These are phyloP conservation scores for Tricholoma sp. DNA, from an alignment of 768 basidiomycete genomes.

Conservation along the genomic window DNA sequence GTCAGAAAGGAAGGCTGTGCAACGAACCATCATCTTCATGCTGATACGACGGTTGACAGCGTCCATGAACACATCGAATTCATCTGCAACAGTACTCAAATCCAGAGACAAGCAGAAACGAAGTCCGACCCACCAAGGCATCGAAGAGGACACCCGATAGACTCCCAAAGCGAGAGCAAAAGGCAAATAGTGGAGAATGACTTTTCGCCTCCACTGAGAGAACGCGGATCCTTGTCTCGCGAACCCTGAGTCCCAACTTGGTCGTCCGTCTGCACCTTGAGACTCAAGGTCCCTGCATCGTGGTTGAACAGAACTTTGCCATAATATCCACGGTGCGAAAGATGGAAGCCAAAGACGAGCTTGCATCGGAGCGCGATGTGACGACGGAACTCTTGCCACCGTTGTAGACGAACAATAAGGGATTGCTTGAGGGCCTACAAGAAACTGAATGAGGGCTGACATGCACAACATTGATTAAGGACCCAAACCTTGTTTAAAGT, in stretches of 20 bases:
- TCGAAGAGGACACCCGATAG: conserved; percentile 88
- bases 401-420: conserved; percentile 54
- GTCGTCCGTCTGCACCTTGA: conserved; percentile 74
- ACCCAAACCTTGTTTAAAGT: conserved; percentile 58
- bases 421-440: conserved; percentile 62
- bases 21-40: conserved; percentile 91
- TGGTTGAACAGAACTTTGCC: conserved; percentile 91
- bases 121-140: conserved; percentile 62
- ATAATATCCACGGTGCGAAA: conserved; percentile 82
- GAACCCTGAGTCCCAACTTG: conserved; percentile 55
- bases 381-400: conserved; percentile 85
- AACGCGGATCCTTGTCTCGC: conserved; percentile 78
- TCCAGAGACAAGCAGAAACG: not conserved
- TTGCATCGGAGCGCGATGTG: conserved; percentile 89
- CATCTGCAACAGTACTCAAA: conserved; percentile 46
- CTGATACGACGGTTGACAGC: conserved; percentile 87
- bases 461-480: not conserved
- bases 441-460: not conserved
- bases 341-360: conserved; percentile 74
- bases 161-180: conserved; percentile 92
- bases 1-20: not conserved
- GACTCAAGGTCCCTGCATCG: conserved; percentile 41
- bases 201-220: conserved; percentile 91
- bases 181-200: conserved; percentile 92
- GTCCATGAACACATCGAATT: conserved; percentile 99